Evolutionary conservation across 2,329 filamentous ascomycete species (phyloP).

Genomic region (Graphiopsis chlorocephala): DNA sequence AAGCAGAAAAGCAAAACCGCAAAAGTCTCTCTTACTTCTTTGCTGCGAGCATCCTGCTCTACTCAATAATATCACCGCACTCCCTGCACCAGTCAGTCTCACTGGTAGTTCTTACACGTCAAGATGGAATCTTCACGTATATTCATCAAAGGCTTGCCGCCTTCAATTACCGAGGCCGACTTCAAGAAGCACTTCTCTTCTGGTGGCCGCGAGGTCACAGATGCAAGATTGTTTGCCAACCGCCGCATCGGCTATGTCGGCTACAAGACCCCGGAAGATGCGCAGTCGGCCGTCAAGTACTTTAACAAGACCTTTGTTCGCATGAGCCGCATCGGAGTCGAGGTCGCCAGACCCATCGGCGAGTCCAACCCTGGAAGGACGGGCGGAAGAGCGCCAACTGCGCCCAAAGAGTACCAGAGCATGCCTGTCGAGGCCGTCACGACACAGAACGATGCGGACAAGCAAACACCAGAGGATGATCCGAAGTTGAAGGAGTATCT

Average conservation of each 20-base stretch:
- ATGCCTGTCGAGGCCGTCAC: not conserved
- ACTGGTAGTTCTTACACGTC: not conserved
- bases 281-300: constrained; percentile 81
- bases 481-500: constrained; percentile 84
- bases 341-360: constrained; percentile 74
- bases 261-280: constrained; percentile 79
- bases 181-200: constrained; percentile 82
- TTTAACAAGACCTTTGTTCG: constrained; percentile 95
- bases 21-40: constrained; percentile 4
- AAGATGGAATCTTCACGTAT: constrained; percentile 72
- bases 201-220: constrained; percentile 73
- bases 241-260: constrained; percentile 94
- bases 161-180: constrained; percentile 77
- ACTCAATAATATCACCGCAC: not conserved
- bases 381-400: constrained; percentile 14
- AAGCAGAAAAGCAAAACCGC: constrained; percentile 4
- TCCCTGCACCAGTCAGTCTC: not conserved
- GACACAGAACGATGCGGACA: constrained; percentile 29
- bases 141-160: constrained; percentile 72
- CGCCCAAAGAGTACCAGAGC: not conserved
- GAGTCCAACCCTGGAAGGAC: constrained; percentile 33
- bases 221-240: constrained; percentile 85
- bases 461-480: constrained; percentile 52
- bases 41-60: not conserved
- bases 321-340: constrained; percentile 90